A percentile compares a stretch with the other conserved stretches of the same genome.
Evolutionary conservation across 768 basidiomycete species (phyloP).

Genomic region (Melanogaster broomeanus): DNA sequence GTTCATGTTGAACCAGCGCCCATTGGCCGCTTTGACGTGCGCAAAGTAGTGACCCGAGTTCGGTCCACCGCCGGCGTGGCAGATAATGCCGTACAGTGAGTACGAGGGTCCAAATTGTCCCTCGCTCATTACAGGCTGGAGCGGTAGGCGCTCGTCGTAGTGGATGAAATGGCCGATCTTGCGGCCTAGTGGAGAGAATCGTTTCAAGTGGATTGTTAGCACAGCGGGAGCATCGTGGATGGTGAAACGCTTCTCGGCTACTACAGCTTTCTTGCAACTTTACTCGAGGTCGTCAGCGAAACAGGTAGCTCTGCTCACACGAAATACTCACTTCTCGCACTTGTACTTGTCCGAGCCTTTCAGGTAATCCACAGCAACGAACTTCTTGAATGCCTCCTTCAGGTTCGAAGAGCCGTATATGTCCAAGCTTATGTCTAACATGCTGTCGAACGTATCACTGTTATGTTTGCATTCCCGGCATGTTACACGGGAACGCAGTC

Average conservation of each 20-base stretch:
- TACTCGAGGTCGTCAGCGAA: conserved; percentile 7
- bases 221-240: conserved; percentile 86
- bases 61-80: conserved; percentile 89
- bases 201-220: conserved; percentile 91
- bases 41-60: conserved; percentile 97
- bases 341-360: conserved; percentile 96
- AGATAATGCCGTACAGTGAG: conserved; percentile 88
- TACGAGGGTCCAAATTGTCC: conserved; percentile 77
- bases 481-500: conserved; percentile 85
- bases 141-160: conserved; percentile 75
- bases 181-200: conserved; percentile 87
- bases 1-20: conserved; percentile 91
- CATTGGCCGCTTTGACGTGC: conserved; percentile 68
- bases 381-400: conserved; percentile 75
- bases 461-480: conserved; percentile 81
- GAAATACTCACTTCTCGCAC: conserved; percentile 87
- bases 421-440: conserved; percentile 92
- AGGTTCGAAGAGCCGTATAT: conserved; percentile 64
- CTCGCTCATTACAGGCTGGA: conserved; percentile 83
- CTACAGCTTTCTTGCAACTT: conserved; percentile 91
- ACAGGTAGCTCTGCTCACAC: not conserved
- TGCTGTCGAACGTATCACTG: conserved; percentile 95
- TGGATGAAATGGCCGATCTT: conserved; percentile 78
- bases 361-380: conserved; percentile 78
- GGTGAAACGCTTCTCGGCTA: conserved; percentile 88